phyloP scores from a whole-genome alignment of 345 rosid genomes.

The Erodium maritimum region DNA sequence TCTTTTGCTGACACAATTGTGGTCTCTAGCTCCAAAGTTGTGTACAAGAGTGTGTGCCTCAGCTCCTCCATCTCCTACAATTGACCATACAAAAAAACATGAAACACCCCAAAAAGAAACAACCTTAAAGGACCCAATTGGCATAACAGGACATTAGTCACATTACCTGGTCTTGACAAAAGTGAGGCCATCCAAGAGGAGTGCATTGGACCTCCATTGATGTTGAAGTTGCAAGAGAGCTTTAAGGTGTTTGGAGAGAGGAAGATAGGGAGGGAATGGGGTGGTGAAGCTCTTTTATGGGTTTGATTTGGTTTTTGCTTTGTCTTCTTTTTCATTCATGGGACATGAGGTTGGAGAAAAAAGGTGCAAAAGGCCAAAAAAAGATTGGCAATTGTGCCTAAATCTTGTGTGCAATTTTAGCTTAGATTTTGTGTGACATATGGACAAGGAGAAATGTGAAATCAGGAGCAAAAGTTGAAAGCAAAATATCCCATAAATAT shows the following conservation, averaged over 20 bases:
- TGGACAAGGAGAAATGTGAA: neutral
- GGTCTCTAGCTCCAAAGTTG: slow-evolving; percentile 37
- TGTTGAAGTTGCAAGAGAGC: neutral
- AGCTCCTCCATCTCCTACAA: slow-evolving; percentile 40
- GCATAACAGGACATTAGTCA: neutral
- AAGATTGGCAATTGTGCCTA: slow-evolving; percentile 7
- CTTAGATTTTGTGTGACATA: neutral
- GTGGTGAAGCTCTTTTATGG: neutral
- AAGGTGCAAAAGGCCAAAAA: slow-evolving; percentile 20
- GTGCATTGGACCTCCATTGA: slow-evolving; percentile 36
- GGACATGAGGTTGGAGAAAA: slow-evolving; percentile 21
- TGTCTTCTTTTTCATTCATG: slow-evolving; percentile 9
- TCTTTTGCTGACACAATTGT: slow-evolving; percentile 35
- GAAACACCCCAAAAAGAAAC: neutral
- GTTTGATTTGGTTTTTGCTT: neutral
- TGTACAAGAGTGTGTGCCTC: slow-evolving; percentile 26
- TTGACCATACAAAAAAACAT: neutral
- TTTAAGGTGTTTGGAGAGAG: neutral
- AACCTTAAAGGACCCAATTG: neutral
- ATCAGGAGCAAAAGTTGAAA: neutral
- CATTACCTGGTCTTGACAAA: slow-evolving; percentile 32
- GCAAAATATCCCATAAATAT: neutral
- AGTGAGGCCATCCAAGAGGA: slow-evolving; percentile 22
- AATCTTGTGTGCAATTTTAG: slow-evolving; percentile 5
- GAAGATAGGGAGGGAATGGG: neutral